Conservation (phyloP, 257 asterid species). For the Fraxinus americana region DNA sequence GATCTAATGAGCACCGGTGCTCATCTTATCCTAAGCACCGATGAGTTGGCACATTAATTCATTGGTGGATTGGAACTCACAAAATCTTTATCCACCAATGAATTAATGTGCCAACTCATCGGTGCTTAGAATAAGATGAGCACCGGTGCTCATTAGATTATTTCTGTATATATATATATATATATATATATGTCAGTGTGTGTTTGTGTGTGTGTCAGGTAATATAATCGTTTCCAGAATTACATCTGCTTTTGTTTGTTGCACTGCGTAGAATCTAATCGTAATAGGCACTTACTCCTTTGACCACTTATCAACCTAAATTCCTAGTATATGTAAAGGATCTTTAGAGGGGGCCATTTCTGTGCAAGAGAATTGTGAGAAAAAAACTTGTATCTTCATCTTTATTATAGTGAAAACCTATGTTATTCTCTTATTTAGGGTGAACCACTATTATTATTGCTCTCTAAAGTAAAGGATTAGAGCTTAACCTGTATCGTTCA, state of each 20-base stretch:
- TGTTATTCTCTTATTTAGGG: conserved; percentile 6
- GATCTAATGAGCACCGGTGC: too few species aligned
- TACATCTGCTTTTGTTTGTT: background rate
- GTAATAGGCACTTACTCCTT: background rate
- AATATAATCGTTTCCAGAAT: too few species aligned
- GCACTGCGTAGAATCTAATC: background rate
- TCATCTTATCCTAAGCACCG: too few species aligned
- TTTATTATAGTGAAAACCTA: background rate
- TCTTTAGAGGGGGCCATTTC: background rate
- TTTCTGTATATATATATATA: too few species aligned
- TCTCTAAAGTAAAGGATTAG: too few species aligned
- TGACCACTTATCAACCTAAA: background rate
- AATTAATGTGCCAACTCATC: too few species aligned
- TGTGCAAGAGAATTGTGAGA: background rate
- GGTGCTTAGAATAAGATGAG: too few species aligned
- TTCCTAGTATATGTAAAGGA: background rate
- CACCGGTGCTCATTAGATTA: too few species aligned
- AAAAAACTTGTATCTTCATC: background rate
- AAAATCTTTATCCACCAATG: too few species aligned
- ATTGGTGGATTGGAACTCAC: too few species aligned
- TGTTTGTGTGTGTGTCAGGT: background rate
- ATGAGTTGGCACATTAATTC: too few species aligned
- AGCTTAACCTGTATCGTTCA: background rate
- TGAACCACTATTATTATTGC: background rate
- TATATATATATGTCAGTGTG: too few species aligned